These are phyloP conservation scores for Coemansia sp. DNA, from an alignment of 192 early-diverging fungal species.

Conservation along the genomic window DNA sequence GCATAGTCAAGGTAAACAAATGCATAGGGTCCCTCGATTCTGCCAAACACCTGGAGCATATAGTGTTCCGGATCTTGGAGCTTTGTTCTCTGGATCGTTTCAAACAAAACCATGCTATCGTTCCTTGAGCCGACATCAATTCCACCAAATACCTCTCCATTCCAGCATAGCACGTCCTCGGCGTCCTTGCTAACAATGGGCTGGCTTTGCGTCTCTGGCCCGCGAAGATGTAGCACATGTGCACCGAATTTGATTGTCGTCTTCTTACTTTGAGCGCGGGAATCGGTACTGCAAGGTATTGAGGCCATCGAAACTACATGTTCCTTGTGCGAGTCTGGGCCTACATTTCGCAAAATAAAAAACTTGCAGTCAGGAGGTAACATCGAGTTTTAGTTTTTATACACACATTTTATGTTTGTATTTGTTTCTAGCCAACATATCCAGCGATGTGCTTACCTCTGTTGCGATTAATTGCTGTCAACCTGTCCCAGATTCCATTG, in stretches of 20 bases:
- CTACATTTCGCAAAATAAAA: slow-evolving; percentile 6
- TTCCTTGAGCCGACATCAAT: slow-evolving; percentile 60
- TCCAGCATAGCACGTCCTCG: slow-evolving; percentile 70
- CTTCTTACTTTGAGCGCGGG: not conserved
- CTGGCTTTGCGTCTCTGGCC: slow-evolving; percentile 57
- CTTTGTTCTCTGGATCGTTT: slow-evolving; percentile 34
- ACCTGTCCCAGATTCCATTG: slow-evolving; percentile 9
- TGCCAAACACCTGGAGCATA: slow-evolving; percentile 52
- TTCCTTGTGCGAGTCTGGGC: slow-evolving; percentile 27
- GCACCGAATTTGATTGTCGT: slow-evolving; percentile 20
- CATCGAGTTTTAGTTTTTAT: not conserved
- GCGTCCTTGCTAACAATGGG: slow-evolving; percentile 56
- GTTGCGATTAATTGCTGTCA: slow-evolving; percentile 31
- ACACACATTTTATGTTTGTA: not conserved
- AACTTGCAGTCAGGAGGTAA: not conserved
- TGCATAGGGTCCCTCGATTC: slow-evolving; percentile 80
- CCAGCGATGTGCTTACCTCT: slow-evolving; percentile 17
- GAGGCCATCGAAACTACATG: not conserved
- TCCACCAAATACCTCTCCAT: slow-evolving; percentile 90
- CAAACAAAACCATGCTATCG: slow-evolving; percentile 60
- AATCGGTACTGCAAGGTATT: not conserved
- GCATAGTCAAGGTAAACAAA: slow-evolving; percentile 63
- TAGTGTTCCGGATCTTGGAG: slow-evolving; percentile 13
- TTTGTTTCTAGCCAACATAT: too few relatives aligned
- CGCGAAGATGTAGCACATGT: slow-evolving; percentile 72